Evolutionary conservation across 1,139 yeast genomes (phyloP).

Genomic region (Pichia sp.): DNA sequence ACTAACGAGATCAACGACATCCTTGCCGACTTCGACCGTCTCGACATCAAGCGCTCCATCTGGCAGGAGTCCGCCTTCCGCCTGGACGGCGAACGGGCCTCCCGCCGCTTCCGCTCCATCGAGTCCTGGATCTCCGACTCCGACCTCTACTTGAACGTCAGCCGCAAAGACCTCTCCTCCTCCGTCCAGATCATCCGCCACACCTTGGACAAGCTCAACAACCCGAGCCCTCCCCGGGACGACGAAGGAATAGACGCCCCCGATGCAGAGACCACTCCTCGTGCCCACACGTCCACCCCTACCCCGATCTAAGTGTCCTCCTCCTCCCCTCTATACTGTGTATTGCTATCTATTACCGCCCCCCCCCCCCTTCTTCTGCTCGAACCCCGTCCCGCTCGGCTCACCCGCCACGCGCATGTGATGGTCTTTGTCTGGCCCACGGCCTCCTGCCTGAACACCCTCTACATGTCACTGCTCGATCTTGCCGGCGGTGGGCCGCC

Average conservation of each 20-base stretch:
- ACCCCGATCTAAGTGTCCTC: not conserved
- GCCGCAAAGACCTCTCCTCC: constrained; percentile 20
- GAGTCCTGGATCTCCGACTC: constrained; percentile 23
- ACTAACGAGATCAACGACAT: constrained; percentile 23
- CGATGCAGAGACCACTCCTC: not conserved
- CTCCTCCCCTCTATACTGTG: not conserved
- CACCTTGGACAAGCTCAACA: constrained; percentile 19
- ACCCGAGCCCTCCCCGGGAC: constrained; percentile 1
- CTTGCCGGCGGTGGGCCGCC: no score
- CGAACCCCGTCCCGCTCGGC: not conserved
- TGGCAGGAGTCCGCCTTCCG: constrained; percentile 29
- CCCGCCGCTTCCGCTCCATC: constrained; percentile 16
- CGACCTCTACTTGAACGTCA: constrained; percentile 17
- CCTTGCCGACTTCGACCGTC: constrained; percentile 21
- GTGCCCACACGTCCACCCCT: not conserved
- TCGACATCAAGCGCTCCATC: constrained; percentile 23
- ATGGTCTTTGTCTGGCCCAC: not conserved
- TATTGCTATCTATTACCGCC: not conserved
- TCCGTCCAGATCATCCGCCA: constrained; percentile 23
- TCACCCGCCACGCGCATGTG: not conserved
- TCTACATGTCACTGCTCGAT: no score
- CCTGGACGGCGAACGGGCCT: constrained; percentile 23
- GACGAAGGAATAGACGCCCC: not conserved
- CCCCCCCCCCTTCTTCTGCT: not conserved
- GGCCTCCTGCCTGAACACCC: no score